Evolutionary conservation across 2,329 filamentous ascomycete species (phyloP).

Genomic region (Monosporascus ibericus): DNA sequence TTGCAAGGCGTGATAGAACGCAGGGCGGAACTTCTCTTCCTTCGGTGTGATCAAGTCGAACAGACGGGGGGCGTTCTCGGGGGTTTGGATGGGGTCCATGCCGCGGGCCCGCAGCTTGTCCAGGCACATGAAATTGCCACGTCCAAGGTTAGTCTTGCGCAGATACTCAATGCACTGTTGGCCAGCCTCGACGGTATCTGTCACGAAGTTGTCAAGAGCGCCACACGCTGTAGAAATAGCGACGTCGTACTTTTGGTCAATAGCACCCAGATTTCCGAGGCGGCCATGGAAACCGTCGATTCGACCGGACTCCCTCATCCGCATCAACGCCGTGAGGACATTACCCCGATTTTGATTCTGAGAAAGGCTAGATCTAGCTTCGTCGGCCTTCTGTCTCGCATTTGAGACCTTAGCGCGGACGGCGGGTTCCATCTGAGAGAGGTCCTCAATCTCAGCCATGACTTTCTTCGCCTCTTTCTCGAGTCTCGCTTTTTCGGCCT

Average conservation of each 20-base stretch:
- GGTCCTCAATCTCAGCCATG: conserved; percentile 64
- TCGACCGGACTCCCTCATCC: conserved; percentile 89
- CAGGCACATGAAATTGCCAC: conserved; percentile 94
- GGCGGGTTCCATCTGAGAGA: conserved; percentile 72
- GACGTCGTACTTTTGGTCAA: conserved; percentile 90
- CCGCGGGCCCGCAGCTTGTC: conserved; percentile 79
- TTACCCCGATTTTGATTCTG: conserved; percentile 90
- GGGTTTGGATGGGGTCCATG: conserved; percentile 74
- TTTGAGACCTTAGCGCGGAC: conserved; percentile 80
- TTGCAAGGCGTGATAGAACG: conserved; percentile 92
- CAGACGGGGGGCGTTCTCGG: conserved; percentile 83
- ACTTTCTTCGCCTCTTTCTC: conserved; percentile 70
- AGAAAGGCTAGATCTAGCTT: conserved; percentile 83
- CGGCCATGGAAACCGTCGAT: conserved; percentile 97
- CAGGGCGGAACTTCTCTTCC: conserved; percentile 77
- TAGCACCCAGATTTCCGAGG: conserved; percentile 87
- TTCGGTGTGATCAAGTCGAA: conserved; percentile 92
- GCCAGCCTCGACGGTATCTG: conserved; percentile 89
- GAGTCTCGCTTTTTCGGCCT: conserved; percentile 63
- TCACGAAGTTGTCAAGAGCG: conserved; percentile 90
- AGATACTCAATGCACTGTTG: conserved; percentile 98
- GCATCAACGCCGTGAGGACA: conserved; percentile 85
- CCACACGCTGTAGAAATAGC: conserved; percentile 97
- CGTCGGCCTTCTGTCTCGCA: conserved; percentile 89
- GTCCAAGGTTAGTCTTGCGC: conserved; percentile 91